Base-by-base conservation (phyloP, 1,284 basidiomycete genomes). In the Ustilago cynodontis region DNA sequence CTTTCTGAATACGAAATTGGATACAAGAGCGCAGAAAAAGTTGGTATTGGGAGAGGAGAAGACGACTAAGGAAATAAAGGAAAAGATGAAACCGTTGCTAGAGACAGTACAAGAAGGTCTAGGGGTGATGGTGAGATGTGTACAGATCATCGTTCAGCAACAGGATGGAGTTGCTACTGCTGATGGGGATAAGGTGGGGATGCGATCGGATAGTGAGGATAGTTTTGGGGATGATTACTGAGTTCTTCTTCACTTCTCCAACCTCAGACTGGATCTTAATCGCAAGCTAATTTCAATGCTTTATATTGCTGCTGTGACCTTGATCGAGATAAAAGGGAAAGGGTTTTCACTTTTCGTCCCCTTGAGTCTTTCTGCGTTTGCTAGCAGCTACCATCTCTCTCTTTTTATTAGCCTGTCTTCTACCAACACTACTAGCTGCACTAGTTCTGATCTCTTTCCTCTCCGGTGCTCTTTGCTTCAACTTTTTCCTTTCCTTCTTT, bases 401-500 rank as follows among this genome's bases (percentile, higher is more conserved):
- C 33, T 73, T 41, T 57, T 63, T 77, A 52, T 76, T 75, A 22
- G 80, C 80, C 51, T 71, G 22, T 26, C 77, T 65, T 18, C 80
- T 70, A 6, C 82, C 82, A 5, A 82, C 39, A 66, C 77, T 79
- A 33, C 61, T 71, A 0, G 82, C 82, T 1, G 80, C 77, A 22
- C 80, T 82, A 5, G 73, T 78, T n/a, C 71, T 60, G 43, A 84
- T 79, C 50, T 78, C 67, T 57, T 79, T 71, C 20, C 95, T 91
- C 86, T 93, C 92, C 3, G 93, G 88, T 0, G 89, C 89, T 41
- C 85, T 86, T 86, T 92, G 92, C 61, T 93, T 93, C 89, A 98
- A 92, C 83, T 91, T 88, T 80, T 90, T 91, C 79, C 92, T 91
- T 86, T 93, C 92, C 88, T 96, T 90, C 87, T 95, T 95, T 3